phyloP scores from a whole-genome alignment of 139 green algal genomes.

The Pseudopediastrum boryanum region DNA sequence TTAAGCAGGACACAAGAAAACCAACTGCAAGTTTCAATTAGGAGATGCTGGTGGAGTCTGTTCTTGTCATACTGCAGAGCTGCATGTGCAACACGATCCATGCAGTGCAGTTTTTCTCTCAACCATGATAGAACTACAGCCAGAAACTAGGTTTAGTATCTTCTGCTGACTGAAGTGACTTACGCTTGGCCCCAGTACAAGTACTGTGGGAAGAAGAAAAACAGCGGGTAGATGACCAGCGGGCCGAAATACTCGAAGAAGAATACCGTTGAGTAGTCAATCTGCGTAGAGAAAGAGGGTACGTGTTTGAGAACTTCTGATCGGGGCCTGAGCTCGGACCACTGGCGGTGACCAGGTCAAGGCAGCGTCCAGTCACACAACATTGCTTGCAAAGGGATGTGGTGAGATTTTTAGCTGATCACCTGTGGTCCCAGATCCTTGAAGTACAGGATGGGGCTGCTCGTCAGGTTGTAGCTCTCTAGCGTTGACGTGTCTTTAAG shows the following conservation, averaged over 20 bases:
- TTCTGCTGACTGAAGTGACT: no score
- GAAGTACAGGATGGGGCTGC: constrained; percentile 72
- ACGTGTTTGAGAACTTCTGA: not conserved
- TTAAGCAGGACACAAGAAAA: no score
- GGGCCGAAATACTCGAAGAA: constrained; percentile 99
- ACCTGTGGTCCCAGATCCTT: constrained; percentile 96
- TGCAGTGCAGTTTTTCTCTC: no score
- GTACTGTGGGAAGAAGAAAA: constrained; percentile 85
- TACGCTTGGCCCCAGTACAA: constrained; percentile 72
- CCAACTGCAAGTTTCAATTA: no score
- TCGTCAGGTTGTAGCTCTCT: constrained; percentile 65
- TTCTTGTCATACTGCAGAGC: no score
- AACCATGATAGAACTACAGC: no score
- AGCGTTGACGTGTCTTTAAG: constrained; percentile 71
- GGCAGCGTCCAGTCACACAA: not conserved
- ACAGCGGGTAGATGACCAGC: constrained; percentile 90
- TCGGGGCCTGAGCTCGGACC: not conserved
- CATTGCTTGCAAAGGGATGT: constrained; percentile 1
- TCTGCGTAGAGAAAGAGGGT: constrained; percentile 52
- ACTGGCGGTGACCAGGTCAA: not conserved
- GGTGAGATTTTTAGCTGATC: not conserved
- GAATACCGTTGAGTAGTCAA: constrained; percentile 95
- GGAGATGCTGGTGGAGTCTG: no score
- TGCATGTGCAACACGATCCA: no score
- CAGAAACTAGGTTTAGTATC: no score